Evolutionary conservation across 2,329 filamentous ascomycete species (phyloP).

Genomic region (Fusarium marasasianum): DNA sequence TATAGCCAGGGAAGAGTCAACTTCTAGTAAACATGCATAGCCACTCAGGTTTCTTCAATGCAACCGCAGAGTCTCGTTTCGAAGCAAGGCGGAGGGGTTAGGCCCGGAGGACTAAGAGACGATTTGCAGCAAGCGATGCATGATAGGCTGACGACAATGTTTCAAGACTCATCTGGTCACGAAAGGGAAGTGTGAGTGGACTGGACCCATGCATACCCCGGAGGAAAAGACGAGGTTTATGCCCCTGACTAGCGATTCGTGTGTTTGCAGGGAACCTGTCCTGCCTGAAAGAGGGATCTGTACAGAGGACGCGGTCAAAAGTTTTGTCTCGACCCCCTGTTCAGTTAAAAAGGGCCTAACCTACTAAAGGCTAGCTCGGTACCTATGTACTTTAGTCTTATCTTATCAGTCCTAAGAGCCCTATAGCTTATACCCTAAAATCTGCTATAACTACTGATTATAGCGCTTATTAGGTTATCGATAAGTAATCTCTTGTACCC

Average conservation of each 20-base stretch:
- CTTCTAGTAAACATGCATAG: conserved; percentile 17
- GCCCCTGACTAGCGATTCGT: conserved; percentile 41
- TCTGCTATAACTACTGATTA: too few relatives aligned
- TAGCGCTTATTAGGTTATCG: too few relatives aligned
- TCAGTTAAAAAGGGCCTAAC: too few relatives aligned
- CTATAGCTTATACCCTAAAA: too few relatives aligned
- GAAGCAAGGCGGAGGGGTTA: conserved; percentile 51
- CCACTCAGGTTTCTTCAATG: conserved; percentile 38
- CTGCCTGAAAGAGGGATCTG: conserved; percentile 5
- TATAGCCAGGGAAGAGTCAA: conserved; percentile 46
- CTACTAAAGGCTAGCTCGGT: too few relatives aligned
- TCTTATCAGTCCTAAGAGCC: too few relatives aligned
- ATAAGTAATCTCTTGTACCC: too few relatives aligned
- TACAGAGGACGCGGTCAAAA: too few relatives aligned
- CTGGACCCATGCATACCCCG: conserved; percentile 27
- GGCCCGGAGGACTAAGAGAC: conserved; percentile 40
- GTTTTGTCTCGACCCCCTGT: too few relatives aligned
- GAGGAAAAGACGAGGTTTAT: conserved; percentile 31
- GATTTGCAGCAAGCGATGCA: conserved; percentile 25
- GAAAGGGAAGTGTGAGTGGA: conserved; percentile 38
- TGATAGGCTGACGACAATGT: conserved; percentile 47
- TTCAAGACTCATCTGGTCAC: conserved; percentile 43
- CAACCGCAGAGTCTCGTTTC: conserved; percentile 46
- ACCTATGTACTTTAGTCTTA: too few relatives aligned
- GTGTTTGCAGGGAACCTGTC: conserved; percentile 20